Evolutionary conservation across 768 basidiomycete genomes (phyloP), one percentile per base, ranked within the genome.

Genomic region (Suillus bovinus): DNA sequence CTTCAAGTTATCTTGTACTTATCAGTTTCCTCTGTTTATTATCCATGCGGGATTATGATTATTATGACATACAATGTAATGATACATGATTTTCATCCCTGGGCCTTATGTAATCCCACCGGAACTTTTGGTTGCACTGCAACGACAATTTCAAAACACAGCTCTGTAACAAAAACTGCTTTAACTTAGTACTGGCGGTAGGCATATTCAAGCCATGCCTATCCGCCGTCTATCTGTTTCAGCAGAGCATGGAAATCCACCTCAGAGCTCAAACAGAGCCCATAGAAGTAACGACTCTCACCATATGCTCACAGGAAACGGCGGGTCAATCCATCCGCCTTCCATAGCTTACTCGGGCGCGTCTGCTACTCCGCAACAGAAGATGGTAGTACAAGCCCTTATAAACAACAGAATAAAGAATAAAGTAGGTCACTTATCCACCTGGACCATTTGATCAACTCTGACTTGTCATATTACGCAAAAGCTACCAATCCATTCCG

Each of bases 401-500:
- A 91, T 96, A 39, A 56, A 52, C 29, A 88, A 85, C 68, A 82
- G 93, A 69, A 76, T 96, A 70, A 90, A 87, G 76, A 84, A 86
- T 75, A 94, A 93, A 84, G 94, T 90, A 59, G 44, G 79, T 70
- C 38, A 41, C 57, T 17, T 52, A 47, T 44, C 38, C 24, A 55
- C 24, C 54, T 61, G 57, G 60, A 56, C 14, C 36, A n/a, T 16
- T 24, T 42, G 42, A 41, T 57, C 46, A 33, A 38, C 22, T 58
- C 31, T 56, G 22, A 50, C 24, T 16, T 44, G 36, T 5, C 33
- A 10, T 44, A 55, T 49, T 44, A 31, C 69, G 24, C 38, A 11
- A 20, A 61, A 97, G 95, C 82, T 97, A 10, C 95, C 94, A 59
- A 88, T 86, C 70, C 83, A 93, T 76, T 94, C 94, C 36, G 94